These are phyloP conservation scores for Talaromyces thailandensis DNA, from an alignment of 495 filamentous ascomycete genomes.

Conservation along the genomic window DNA sequence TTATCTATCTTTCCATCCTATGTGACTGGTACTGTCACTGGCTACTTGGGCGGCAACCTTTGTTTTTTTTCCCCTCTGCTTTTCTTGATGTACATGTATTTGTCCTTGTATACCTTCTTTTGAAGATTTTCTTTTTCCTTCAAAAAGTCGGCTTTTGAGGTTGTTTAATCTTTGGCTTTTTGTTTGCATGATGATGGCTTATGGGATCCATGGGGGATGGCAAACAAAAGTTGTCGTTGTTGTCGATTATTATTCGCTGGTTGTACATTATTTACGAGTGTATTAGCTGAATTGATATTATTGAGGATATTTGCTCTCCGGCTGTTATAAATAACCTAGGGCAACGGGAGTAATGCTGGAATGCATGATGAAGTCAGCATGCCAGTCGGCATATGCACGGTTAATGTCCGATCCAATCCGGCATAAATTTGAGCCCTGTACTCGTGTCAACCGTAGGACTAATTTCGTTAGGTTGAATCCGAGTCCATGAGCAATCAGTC, in stretches of 20 bases:
- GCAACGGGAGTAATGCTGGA: constrained; percentile 1
- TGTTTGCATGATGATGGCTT: neutral
- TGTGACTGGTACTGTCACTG: neutral
- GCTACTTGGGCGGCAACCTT: neutral
- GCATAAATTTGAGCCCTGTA: neutral
- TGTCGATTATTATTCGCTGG: neutral
- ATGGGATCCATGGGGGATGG: neutral
- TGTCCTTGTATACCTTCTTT: neutral
- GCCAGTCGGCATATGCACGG: neutral
- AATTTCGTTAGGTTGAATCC: no score
- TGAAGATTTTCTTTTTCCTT: neutral
- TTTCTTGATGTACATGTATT: neutral
- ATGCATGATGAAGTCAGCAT: neutral
- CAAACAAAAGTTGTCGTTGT: neutral
- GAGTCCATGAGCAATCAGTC: no score
- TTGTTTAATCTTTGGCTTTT: neutral
- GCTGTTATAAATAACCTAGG: neutral
- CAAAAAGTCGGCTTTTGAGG: neutral
- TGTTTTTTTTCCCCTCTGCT: neutral
- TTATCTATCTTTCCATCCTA: neutral
- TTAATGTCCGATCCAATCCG: neutral
- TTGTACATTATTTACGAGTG: neutral
- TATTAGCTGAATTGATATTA: neutral
- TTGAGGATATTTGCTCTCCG: neutral
- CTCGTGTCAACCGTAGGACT: no score